Percentiles rank a stretch among this genome's conserved stretches.
Conservation (phyloP, 2,329 filamentous ascomycete genomes). For the Akanthomyces muscarius region DNA sequence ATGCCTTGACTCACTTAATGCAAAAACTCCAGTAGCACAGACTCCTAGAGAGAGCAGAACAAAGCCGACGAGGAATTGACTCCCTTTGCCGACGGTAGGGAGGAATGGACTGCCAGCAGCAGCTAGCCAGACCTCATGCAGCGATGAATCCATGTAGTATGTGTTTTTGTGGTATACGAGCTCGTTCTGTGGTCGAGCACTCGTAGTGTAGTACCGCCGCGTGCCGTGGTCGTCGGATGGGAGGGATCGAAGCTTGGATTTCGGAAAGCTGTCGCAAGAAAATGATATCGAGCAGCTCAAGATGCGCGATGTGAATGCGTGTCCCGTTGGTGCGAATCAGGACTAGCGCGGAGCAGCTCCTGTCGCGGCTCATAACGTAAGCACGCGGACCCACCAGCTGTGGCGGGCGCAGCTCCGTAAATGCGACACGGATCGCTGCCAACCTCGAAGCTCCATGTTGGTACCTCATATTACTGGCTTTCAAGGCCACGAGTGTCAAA, state of each 20-base stretch:
- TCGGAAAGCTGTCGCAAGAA: conserved; percentile 12
- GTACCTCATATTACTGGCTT: not conserved
- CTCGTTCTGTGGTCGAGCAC: not conserved
- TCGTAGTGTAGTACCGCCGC: not conserved
- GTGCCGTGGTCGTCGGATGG: conserved; percentile 1
- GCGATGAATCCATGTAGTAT: conserved; percentile 68
- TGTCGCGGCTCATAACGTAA: conserved; percentile 27
- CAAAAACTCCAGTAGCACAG: conserved; percentile 72
- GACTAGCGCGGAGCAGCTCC: conserved; percentile 27
- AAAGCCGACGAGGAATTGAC: conserved; percentile 80
- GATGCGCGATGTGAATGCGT: conserved; percentile 31
- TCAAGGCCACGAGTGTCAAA: not conserved
- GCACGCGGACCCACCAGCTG: conserved; percentile 17
- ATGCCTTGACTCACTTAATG: conserved; percentile 64
- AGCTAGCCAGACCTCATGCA: conserved; percentile 90
- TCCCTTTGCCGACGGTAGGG: conserved; percentile 74
- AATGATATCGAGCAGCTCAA: conserved; percentile 23
- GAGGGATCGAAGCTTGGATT: conserved; percentile 1
- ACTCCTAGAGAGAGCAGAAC: conserved; percentile 68
- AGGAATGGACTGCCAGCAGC: conserved; percentile 81
- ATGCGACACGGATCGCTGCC: conserved; percentile 2
- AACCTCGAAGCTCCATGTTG: not conserved
- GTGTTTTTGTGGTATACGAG: not conserved
- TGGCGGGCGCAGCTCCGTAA: conserved; percentile 3
- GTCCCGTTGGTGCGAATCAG: conserved; percentile 29